Percentiles rank a stretch among this genome's conserved stretches.
Evolutionary conservation across 2,329 filamentous ascomycete species (phyloP).

Genomic region (Fusarium subtropicale): DNA sequence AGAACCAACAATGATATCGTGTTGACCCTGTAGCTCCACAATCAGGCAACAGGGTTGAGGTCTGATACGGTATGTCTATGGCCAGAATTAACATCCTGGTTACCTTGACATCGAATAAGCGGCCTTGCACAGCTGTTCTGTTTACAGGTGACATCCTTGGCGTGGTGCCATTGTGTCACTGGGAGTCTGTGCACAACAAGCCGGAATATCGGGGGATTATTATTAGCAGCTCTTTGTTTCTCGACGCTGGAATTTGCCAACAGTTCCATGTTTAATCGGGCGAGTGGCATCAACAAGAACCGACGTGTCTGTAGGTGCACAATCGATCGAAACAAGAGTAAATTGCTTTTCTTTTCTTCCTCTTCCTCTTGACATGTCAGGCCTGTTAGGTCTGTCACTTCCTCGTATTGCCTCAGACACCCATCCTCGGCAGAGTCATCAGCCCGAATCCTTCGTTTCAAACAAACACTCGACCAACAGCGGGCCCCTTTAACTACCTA

Average conservation of each 20-base stretch:
- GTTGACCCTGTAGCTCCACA: background rate
- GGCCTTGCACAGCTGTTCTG: too few species aligned
- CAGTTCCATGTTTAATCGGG: background rate
- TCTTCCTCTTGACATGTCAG: background rate
- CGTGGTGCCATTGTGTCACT: background rate
- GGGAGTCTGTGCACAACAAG: background rate
- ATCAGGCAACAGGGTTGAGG: background rate
- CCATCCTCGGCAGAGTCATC: background rate
- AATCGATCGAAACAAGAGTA: background rate
- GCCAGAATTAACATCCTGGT: background rate
- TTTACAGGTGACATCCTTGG: background rate
- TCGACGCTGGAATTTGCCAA: background rate
- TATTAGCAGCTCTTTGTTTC: background rate
- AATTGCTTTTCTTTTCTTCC: too few species aligned
- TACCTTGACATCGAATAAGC: background rate
- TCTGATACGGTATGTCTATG: too few species aligned
- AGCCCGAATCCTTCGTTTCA: slow-evolving; percentile 23
- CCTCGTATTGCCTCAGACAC: too few species aligned
- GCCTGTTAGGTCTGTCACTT: too few species aligned
- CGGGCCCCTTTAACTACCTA: background rate
- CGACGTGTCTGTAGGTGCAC: too few species aligned
- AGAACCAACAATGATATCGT: background rate
- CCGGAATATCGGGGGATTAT: background rate
- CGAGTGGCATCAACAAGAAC: background rate
- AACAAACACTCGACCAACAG: background rate